Evolutionary conservation across 1,284 basidiomycete species (phyloP), one percentile per base, ranked within the genome.

Genomic region (Cryptococcus deneoformans): DNA sequence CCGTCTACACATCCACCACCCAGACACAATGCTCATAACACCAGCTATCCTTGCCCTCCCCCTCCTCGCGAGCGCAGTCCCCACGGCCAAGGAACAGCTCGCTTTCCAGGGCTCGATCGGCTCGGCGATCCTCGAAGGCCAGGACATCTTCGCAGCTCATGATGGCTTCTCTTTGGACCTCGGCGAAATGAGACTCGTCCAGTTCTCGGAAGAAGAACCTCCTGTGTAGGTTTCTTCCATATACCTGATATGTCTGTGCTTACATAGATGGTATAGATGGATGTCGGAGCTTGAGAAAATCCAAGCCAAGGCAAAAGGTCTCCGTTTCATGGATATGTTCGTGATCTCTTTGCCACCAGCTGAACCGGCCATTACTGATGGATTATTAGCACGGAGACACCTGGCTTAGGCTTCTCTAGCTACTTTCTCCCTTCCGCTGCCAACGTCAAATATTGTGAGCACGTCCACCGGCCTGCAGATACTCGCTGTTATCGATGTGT

Each of bases 271-370:
- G n/a, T 3, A 35, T 20, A 81, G 86, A 38, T 87, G 85, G 86
- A 86, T 92, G 77, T 84, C 89, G 11, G 92, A 94, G 76, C 79
- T 87, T 38, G 85, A 92, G 66, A 94, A 92, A 89, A 88, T 93
- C 61, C 79, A 85, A 68, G 83, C 86, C 57, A 92, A 89, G 77
- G 86, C 86, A 45, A 81, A 67, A 16, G 79, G 79, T 1, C 65
- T 62, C 46, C 67, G 83, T 55, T 93, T 92, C 82, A 89, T 93
- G 79, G 92, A 94, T 76, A 84, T 94, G 90, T 93, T 76, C 77
- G 80, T 66, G 57, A 40, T 43, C 34, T 11, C 20, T 38, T 38
- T 40, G 11, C 16, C 24, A 10, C 24, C 7, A 11, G 11, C 24
- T 34, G 35, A 6, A 14, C 6, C n/a, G 24, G 14, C 7, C 7